Percentiles rank a stretch among this genome's conserved stretches.
phyloP scores from a whole-genome alignment of 2,329 filamentous ascomycete species.

The Plectosphaerella plurivora region DNA sequence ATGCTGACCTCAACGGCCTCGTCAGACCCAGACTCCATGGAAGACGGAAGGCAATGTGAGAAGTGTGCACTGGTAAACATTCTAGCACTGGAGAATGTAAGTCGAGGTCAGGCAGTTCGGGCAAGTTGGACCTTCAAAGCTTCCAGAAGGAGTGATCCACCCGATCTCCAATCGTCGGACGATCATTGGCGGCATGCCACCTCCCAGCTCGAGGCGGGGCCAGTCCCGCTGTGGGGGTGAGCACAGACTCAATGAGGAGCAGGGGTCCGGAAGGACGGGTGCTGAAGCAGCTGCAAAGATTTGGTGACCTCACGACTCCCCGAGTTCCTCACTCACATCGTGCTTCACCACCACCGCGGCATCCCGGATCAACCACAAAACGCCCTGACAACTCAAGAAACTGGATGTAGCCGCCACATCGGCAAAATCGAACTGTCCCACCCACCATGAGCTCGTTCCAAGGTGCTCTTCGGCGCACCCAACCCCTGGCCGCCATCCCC shows the following conservation, averaged over 20 bases:
- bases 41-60: background rate
- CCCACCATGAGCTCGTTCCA: constrained; percentile 1
- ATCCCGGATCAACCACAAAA: too few species aligned
- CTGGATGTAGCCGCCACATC: background rate
- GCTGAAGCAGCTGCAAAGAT: background rate
- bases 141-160: background rate
- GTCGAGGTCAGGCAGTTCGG: too few species aligned
- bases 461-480: constrained; percentile 1
- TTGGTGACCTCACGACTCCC: background rate
- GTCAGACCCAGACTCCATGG: too few species aligned
- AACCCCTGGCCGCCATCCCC: constrained; percentile 11
- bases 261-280: background rate
- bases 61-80: too few species aligned
- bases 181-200: background rate
- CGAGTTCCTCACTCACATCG: background rate
- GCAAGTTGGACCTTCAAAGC: background rate
- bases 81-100: too few species aligned
- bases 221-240: background rate
- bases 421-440: background rate
- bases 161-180: background rate
- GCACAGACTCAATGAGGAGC: background rate
- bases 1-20: background rate
- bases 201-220: background rate
- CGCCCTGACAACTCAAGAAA: too few species aligned
- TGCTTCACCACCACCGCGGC: too few species aligned